Percentiles rank a stretch among this genome's conserved stretches.
phyloP scores from a whole-genome alignment of 2,329 filamentous ascomycete genomes.

The Drechmeria coniospora region DNA sequence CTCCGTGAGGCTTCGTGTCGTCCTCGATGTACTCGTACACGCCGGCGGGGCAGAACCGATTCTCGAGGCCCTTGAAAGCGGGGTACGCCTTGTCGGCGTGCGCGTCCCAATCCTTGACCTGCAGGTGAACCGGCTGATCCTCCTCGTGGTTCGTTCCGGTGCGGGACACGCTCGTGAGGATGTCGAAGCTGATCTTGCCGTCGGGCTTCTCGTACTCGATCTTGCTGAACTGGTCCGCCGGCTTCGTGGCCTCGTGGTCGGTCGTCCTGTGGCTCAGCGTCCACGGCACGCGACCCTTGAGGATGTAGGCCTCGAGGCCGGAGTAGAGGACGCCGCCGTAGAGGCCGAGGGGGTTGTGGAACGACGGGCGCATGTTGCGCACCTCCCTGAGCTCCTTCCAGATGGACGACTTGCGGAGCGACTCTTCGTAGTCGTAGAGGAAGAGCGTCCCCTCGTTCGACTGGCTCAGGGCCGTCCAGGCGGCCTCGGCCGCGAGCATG shows the following conservation, averaged over 20 bases:
- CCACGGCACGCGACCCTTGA: conserved; percentile 81
- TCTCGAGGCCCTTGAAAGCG: conserved; percentile 81
- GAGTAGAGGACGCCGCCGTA: conserved; percentile 89
- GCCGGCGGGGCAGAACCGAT: conserved; percentile 89
- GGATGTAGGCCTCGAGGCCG: conserved; percentile 74
- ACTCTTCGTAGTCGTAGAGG: conserved; percentile 85
- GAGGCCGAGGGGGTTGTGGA: conserved; percentile 73
- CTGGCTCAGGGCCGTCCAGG: conserved; percentile 57
- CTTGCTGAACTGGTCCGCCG: conserved; percentile 64
- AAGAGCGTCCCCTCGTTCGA: conserved; percentile 58
- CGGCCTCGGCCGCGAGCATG: conserved; percentile 87
- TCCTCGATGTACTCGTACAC: conserved; percentile 99
- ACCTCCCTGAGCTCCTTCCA: conserved; percentile 93
- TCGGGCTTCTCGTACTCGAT: conserved; percentile 97
- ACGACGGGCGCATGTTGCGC: conserved; percentile 93
- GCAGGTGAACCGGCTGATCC: conserved; percentile 90
- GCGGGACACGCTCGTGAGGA: conserved; percentile 83
- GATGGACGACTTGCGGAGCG: conserved; percentile 70
- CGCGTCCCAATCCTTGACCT: conserved; percentile 88
- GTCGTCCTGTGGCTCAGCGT: conserved; percentile 71
- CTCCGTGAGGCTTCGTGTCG: conserved; percentile 66
- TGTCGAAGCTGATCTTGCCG: conserved; percentile 88
- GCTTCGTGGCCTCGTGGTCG: conserved; percentile 67
- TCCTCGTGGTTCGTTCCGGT: conserved; percentile 98
- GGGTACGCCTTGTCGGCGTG: conserved; percentile 77